These are phyloP conservation scores for Carex pumila DNA, from an alignment of 176 grass and related monocot genomes.

Conservation along the genomic window DNA sequence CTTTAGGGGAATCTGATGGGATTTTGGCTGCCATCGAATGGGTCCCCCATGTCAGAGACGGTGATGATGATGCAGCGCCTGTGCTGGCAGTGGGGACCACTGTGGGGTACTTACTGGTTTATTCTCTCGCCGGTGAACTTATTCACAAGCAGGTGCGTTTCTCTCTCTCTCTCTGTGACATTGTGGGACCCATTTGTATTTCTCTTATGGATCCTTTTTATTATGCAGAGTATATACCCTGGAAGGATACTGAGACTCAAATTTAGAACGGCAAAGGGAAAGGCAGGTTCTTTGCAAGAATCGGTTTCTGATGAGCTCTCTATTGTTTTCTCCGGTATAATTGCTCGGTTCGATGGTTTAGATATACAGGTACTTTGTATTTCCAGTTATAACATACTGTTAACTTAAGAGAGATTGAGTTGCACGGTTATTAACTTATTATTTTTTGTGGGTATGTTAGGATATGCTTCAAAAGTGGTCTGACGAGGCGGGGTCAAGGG, in stretches of 20 bases:
- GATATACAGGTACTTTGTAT: conserved; percentile 57
- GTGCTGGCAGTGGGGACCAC: conserved; percentile 54
- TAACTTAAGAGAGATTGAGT: neutral
- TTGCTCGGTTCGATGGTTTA: conserved; percentile 65
- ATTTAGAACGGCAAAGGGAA: conserved; percentile 44
- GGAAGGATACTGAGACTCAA: conserved; percentile 50
- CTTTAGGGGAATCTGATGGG: conserved; percentile 45
- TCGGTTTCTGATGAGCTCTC: conserved; percentile 57
- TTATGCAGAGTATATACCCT: conserved; percentile 63
- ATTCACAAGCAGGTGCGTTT: conserved; percentile 66
- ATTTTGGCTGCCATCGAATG: conserved; percentile 59
- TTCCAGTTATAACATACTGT: neutral
- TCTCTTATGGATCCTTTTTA: conserved; percentile 6
- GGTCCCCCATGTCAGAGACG: conserved; percentile 33
- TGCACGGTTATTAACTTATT: neutral
- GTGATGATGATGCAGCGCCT: neutral
- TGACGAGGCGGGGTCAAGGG: conserved; percentile 38
- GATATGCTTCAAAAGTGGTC: conserved; percentile 65
- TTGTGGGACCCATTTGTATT: neutral
- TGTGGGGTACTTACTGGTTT: conserved; percentile 57
- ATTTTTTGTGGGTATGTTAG: conserved; percentile 31
- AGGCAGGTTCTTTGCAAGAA: conserved; percentile 40
- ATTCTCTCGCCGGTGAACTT: conserved; percentile 60
- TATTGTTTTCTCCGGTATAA: conserved; percentile 51
- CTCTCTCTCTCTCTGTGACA: neutral